phyloP scores from a whole-genome alignment of 148 eudicot species.

The Spergularia marina region DNA sequence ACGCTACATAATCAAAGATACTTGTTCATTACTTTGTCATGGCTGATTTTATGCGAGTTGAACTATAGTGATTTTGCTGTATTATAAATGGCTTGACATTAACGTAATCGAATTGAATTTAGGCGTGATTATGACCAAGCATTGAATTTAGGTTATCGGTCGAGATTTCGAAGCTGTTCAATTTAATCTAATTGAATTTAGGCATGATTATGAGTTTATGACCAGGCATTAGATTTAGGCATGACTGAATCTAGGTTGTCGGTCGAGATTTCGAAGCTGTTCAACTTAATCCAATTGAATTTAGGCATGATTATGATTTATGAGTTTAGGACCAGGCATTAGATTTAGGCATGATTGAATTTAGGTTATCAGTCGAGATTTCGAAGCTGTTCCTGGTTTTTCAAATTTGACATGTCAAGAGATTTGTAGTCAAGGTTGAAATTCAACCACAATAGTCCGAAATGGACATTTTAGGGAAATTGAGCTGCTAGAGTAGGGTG shows the following conservation, averaged over 20 bases:
- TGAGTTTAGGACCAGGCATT: background rate
- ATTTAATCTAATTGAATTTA: too few relatives aligned
- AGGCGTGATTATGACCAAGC: background rate
- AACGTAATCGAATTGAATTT: background rate
- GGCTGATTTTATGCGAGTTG: too few relatives aligned
- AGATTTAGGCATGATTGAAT: background rate
- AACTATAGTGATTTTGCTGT: too few relatives aligned
- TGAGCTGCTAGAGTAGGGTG: background rate
- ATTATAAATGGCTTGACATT: too few relatives aligned
- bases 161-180: background rate
- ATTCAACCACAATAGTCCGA: background rate
- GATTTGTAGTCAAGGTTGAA: background rate
- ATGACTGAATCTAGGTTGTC: background rate
- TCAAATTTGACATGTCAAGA: too few relatives aligned
- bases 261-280: background rate
- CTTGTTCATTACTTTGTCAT: background rate
- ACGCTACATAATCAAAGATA: too few relatives aligned
- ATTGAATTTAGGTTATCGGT: background rate
- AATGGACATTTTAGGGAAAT: background rate
- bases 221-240: background rate
- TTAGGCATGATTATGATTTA: too few relatives aligned
- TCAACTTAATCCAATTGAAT: too few relatives aligned
- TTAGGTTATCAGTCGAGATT: background rate
- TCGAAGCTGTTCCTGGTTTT: background rate
- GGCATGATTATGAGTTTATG: too few relatives aligned